A percentile compares a stretch with the other conserved stretches of the same genome.
Evolutionary conservation across 169 alveolate genomes (phyloP).

Genomic region (Eimeria tenella): DNA sequence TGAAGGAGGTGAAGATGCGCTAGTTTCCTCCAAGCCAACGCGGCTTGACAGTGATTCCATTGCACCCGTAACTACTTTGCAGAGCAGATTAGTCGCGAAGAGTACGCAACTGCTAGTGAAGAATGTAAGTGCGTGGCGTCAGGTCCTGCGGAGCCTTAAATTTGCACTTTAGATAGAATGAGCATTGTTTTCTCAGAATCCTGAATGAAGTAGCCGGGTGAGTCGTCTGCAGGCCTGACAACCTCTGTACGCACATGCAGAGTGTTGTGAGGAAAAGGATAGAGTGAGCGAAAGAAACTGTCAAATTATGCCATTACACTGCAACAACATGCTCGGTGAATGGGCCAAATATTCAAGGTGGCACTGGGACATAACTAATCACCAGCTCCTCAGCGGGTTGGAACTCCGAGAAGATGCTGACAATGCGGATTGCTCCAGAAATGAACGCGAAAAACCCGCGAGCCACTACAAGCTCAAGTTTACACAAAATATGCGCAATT

Average conservation of each 20-base stretch:
- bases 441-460: background rate
- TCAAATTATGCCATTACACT: background rate
- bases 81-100: background rate
- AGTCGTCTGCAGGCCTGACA: conserved; percentile 29
- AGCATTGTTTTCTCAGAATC: background rate
- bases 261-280: background rate
- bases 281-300: background rate
- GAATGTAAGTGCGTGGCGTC: background rate
- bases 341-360: background rate
- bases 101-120: background rate
- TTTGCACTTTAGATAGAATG: background rate
- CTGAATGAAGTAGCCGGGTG: background rate
- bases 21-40: background rate
- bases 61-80: background rate
- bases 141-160: no score
- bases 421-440: conserved; percentile 4
- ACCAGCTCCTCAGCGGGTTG: background rate
- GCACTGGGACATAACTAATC: background rate
- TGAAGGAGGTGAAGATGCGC: background rate
- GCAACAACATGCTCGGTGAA: background rate
- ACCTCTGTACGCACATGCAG: background rate
- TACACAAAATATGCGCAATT: background rate
- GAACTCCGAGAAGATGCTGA: background rate
- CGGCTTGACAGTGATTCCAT: conserved; percentile 37
- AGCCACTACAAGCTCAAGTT: background rate